Conservation (phyloP, 305 asterid genomes). For the Rubia peregrina region DNA sequence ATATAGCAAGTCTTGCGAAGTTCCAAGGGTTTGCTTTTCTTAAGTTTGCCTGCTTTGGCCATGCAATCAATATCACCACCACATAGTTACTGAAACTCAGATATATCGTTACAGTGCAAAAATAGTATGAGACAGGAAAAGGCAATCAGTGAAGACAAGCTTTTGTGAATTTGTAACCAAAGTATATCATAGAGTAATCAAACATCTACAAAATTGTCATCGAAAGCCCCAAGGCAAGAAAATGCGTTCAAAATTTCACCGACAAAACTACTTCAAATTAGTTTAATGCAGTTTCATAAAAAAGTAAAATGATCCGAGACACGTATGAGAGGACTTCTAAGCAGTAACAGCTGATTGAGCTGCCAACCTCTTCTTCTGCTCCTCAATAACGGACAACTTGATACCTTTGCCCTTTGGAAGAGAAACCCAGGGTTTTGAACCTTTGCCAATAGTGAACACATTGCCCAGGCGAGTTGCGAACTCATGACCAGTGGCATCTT, state of each 20-base stretch:
- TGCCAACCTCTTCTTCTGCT: constrained; percentile 52
- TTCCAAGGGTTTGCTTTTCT: background rate
- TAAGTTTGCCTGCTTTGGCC: background rate
- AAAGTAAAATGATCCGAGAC: background rate
- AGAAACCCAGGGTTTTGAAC: constrained; percentile 58
- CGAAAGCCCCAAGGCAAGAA: background rate
- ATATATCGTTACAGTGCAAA: too few relatives aligned
- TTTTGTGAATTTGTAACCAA: background rate
- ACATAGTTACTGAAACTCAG: too few relatives aligned
- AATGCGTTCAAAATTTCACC: background rate
- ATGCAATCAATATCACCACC: background rate
- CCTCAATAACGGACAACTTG: constrained; percentile 55
- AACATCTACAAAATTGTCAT: constrained; percentile 3
- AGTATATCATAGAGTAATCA: background rate
- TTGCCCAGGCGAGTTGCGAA: constrained; percentile 63
- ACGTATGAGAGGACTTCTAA: constrained; percentile 10
- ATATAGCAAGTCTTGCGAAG: too few relatives aligned
- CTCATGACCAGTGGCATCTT: constrained; percentile 57
- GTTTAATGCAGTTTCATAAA: constrained; percentile 1
- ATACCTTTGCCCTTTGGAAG: constrained; percentile 70
- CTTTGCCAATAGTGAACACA: constrained; percentile 59
- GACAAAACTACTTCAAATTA: constrained; percentile 3
- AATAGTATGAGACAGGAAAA: too few relatives aligned
- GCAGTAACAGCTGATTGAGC: constrained; percentile 43
- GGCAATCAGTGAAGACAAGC: background rate